A percentile compares a stretch with the other conserved stretches of the same genome.
phyloP scores from a whole-genome alignment of 1,284 basidiomycete genomes.

The Pterulicium gracile region DNA sequence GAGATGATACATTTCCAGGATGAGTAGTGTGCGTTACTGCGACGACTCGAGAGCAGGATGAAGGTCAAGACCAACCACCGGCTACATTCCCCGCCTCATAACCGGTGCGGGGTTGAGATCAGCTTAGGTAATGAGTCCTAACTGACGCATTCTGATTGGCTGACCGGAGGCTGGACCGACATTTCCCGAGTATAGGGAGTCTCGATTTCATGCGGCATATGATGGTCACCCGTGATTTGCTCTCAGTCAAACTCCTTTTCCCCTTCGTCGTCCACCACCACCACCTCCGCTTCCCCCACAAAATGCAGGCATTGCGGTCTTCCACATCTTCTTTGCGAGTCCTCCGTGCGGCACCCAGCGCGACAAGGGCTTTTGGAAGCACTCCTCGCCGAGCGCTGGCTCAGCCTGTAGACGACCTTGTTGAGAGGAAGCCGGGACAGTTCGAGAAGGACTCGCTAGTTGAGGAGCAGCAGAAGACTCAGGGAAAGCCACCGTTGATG shows the following conservation, averaged over 20 bases:
- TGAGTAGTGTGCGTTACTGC: too few relatives aligned
- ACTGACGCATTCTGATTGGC: neutral
- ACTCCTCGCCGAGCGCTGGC: neutral
- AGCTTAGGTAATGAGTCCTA: too few relatives aligned
- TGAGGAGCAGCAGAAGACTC: neutral
- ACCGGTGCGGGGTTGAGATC: too few relatives aligned
- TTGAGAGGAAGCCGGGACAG: too few relatives aligned
- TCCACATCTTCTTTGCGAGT: neutral
- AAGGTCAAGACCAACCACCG: too few relatives aligned
- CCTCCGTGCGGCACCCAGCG: neutral
- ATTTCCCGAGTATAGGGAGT: conserved; percentile 1
- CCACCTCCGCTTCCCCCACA: neutral
- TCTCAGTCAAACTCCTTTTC: neutral
- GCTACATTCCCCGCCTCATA: too few relatives aligned
- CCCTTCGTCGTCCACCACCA: neutral
- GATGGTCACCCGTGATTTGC: neutral
- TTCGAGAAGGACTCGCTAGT: conserved; percentile 13
- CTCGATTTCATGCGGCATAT: conserved; percentile 1
- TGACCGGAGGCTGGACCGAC: neutral
- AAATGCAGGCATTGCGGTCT: conserved; percentile 1
- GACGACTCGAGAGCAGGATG: too few relatives aligned
- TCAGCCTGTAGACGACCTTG: too few relatives aligned
- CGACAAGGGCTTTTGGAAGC: neutral
- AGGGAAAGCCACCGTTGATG: conserved; percentile 32
- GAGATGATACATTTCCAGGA: too few relatives aligned